Evolutionary conservation across 495 filamentous ascomycete species (phyloP).

Genomic region (Penicillium goetzii): DNA sequence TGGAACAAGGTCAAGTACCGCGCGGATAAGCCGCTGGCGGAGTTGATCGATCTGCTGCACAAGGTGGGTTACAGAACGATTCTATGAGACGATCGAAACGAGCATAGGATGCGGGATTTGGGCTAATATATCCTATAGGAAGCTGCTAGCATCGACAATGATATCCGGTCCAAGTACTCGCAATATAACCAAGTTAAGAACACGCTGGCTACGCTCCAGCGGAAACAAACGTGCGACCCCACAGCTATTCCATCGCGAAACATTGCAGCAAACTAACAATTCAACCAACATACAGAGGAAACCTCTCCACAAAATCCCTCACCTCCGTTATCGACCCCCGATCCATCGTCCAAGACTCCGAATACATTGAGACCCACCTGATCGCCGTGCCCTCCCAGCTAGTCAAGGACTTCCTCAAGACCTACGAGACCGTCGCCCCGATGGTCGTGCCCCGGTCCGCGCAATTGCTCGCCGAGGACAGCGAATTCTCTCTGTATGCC

Average conservation of each 20-base stretch:
- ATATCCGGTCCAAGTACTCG: constrained; percentile 88
- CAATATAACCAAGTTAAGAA: constrained; percentile 92
- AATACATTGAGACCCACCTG: constrained; percentile 95
- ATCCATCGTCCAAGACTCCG: constrained; percentile 81
- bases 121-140: constrained; percentile 57
- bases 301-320: constrained; percentile 91
- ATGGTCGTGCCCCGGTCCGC: constrained; percentile 92
- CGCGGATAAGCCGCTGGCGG: constrained; percentile 82
- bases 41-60: constrained; percentile 82
- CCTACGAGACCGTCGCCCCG: constrained; percentile 82
- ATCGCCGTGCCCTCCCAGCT: constrained; percentile 78
- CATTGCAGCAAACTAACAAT: constrained; percentile 21
- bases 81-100: constrained; percentile 6
- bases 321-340: constrained; percentile 80
- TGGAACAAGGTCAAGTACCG: constrained; percentile 99
- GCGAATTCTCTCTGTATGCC: constrained; percentile 84
- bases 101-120: background rate
- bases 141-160: constrained; percentile 83
- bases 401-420: constrained; percentile 83
- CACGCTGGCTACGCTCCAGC: constrained; percentile 74
- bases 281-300: constrained; percentile 62
- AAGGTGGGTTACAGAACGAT: constrained; percentile 60
- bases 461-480: constrained; percentile 73
- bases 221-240: constrained; percentile 76
- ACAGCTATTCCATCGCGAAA: background rate